phyloP scores from a whole-genome alignment of 768 basidiomycete genomes.

The Ramaria sp. region DNA sequence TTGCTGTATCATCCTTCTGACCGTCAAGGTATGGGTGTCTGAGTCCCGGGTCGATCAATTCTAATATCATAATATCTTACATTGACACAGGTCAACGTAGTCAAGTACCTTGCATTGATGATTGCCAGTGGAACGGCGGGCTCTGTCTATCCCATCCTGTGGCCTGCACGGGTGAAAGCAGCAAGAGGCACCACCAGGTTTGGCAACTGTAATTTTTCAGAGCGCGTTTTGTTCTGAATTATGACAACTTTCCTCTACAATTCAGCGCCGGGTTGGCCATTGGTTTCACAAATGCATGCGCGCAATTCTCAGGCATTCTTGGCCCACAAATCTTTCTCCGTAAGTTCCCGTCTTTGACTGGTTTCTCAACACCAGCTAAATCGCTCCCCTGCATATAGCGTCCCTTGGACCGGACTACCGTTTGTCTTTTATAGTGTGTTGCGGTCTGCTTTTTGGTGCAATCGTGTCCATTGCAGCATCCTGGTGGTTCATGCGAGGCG shows the following conservation, averaged over 20 bases:
- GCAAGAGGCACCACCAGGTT: constrained; percentile 14
- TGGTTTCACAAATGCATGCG: constrained; percentile 15
- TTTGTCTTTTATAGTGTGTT: constrained; percentile 14
- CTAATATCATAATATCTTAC: neutral
- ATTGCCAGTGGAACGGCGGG: constrained; percentile 15
- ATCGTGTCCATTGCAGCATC: neutral
- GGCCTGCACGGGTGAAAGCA: constrained; percentile 17
- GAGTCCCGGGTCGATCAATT: neutral
- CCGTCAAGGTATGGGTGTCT: constrained; percentile 10
- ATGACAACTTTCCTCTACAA: neutral
- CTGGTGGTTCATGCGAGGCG: neutral
- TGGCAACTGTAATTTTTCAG: neutral
- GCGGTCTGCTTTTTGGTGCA: constrained; percentile 9
- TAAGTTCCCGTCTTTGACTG: constrained; percentile 2
- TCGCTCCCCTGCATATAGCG: neutral
- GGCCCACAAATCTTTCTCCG: constrained; percentile 16
- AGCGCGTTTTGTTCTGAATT: neutral
- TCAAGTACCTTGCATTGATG: constrained; percentile 15
- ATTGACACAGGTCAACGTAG: constrained; percentile 2
- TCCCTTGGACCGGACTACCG: constrained; percentile 6
- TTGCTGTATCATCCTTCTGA: constrained; percentile 14
- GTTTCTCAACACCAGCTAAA: neutral
- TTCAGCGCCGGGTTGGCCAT: constrained; percentile 14
- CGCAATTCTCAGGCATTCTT: constrained; percentile 15
- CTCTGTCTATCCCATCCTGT: constrained; percentile 16